Base-by-base conservation (phyloP, 441 rosid genomes). In the Erodium texanum region DNA sequence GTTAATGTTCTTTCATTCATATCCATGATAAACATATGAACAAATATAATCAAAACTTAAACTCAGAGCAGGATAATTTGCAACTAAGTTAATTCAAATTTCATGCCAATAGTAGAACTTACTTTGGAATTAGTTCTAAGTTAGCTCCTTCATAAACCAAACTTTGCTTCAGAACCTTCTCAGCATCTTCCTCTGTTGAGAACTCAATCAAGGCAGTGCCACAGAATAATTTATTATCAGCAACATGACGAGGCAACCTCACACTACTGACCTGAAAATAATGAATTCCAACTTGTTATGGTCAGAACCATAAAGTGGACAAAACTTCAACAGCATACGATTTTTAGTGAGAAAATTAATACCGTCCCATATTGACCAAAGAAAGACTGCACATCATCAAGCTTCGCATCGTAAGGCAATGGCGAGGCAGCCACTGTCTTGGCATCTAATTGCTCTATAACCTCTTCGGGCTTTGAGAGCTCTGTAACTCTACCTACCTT, bases 151-250 rank as follows among this genome's bases (percentile, higher is more conserved):
- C 76, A 73, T 76, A 86, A 38, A 74, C 81, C 29, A 86, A 66
- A 20, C 24, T 69, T 76, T 75, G 76, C 65, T 73, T 75, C 76
- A 82, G 74, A 66, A 81, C 38, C 67, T 72, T 70, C 27, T 69
- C 68, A 66, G 79, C 71, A 64, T 81, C 88, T 74, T 70, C 76
- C 59, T 75, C 82, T 54, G 83, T 70, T 5, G 90, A 78, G 62
- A 86, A 81, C 65, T 84, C 90, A 69, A 82, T 74, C 79, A 86
- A 79, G 68, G 85, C 86, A 69, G 83, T 82, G 71, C 86, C 88
- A 69, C 73, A 77, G 67, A 86, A 84, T 66, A 50, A 41, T 75
- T 71, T 76, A 73, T 81, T 82, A 71, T 81, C 83, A 6, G 73
- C 76, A 24, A 73, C 65, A 77, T 79, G 85, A 62, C 79, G 83